A percentile compares a stretch with the other conserved stretches of the same genome.
Conservation (phyloP, 495 filamentous ascomycete genomes). For the Neurospora sublineolata region DNA sequence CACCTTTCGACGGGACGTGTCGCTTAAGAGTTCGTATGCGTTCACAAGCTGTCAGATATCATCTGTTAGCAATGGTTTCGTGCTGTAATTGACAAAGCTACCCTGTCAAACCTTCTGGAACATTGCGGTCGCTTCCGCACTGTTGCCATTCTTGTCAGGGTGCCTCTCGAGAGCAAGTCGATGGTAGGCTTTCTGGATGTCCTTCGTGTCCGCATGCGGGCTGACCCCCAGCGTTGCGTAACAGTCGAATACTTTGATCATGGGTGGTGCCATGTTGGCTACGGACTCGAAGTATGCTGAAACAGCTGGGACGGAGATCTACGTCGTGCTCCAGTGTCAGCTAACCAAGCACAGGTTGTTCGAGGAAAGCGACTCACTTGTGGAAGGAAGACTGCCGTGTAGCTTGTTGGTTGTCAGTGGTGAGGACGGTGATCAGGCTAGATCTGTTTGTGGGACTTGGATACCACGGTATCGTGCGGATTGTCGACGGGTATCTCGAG, state of each 20-base stretch:
- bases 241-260: background rate
- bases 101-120: background rate
- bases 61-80: background rate
- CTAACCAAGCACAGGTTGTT: background rate
- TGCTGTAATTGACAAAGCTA: background rate
- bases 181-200: background rate
- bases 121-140: background rate
- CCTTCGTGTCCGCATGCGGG: background rate
- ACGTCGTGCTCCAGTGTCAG: background rate
- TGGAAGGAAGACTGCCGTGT: background rate
- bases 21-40: background rate
- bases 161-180: too few relatives aligned
- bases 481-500: background rate
- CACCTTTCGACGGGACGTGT: accelerated
- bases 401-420: background rate
- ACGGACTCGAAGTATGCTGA: background rate
- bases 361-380: background rate
- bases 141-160: background rate
- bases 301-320: background rate
- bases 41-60: background rate
- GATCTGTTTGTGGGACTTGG: background rate
- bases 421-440: background rate
- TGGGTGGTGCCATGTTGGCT: background rate
- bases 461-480: background rate
- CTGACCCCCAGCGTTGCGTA: background rate